Conservation (phyloP, 345 rosid genomes). For the Murraya koenigii region DNA sequence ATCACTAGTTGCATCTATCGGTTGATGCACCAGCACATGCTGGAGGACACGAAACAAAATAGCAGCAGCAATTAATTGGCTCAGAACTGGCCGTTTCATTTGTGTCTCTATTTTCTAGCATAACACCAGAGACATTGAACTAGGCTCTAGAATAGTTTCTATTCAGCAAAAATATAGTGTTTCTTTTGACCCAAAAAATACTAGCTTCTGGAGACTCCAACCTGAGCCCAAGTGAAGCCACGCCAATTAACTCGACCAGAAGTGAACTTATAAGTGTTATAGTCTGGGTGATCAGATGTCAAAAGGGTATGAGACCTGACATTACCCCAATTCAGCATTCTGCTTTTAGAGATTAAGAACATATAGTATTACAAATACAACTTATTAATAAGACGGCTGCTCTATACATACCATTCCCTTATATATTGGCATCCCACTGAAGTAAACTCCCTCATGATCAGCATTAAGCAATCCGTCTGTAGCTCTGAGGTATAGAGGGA, state of each 20-base stretch:
- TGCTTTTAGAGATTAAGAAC: neutral
- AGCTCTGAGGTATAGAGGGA: slow-evolving; percentile 69
- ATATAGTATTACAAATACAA: slow-evolving; percentile 8
- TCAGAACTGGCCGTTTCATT: no score
- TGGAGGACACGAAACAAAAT: neutral
- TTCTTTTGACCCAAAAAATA: neutral
- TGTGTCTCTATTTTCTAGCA: neutral
- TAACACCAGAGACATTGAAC: neutral
- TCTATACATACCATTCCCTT: slow-evolving; percentile 68
- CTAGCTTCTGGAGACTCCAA: neutral
- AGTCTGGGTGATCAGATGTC: neutral
- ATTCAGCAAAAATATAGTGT: neutral
- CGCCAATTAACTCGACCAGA: neutral
- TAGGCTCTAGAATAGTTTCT: neutral
- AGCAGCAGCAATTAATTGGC: no score
- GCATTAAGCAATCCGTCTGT: slow-evolving; percentile 79
- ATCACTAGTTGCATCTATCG: neutral
- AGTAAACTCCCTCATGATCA: slow-evolving; percentile 69
- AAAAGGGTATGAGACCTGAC: neutral
- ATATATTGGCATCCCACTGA: slow-evolving; percentile 77
- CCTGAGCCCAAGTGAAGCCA: neutral
- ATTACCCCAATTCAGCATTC: neutral
- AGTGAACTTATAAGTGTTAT: neutral
- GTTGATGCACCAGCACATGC: neutral
- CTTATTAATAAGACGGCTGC: no score